These are phyloP conservation scores for Podospora australis DNA, from an alignment of 495 filamentous ascomycete genomes.

Conservation along the genomic window DNA sequence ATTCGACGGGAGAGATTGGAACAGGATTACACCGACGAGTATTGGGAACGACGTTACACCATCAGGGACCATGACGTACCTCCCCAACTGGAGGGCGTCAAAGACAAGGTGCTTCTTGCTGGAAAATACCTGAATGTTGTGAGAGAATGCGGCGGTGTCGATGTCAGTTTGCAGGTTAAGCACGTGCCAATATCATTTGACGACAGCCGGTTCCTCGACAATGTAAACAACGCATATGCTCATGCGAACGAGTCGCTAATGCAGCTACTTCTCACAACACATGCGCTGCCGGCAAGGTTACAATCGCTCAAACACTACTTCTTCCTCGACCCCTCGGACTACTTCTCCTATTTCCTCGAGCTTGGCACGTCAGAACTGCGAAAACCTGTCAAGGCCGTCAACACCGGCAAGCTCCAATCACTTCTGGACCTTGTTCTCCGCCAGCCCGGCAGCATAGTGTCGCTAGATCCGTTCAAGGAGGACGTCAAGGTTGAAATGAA, in stretches of 20 bases:
- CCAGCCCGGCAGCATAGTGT: slow-evolving; percentile 89
- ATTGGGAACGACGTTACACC: slow-evolving; percentile 97
- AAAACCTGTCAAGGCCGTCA: slow-evolving; percentile 81
- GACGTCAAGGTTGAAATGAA: slow-evolving; percentile 97
- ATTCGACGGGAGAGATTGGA: slow-evolving; percentile 86
- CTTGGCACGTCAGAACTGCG: slow-evolving; percentile 78
- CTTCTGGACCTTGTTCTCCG: slow-evolving; percentile 89
- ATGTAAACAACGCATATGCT: slow-evolving; percentile 90
- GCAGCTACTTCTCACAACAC: slow-evolving; percentile 83
- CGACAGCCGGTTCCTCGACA: slow-evolving; percentile 83
- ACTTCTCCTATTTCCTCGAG: slow-evolving; percentile 96
- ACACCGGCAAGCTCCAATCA: slow-evolving; percentile 87
- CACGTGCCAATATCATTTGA: slow-evolving; percentile 91
- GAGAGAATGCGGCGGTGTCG: slow-evolving; percentile 91
- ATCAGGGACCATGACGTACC: slow-evolving; percentile 86
- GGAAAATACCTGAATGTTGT: slow-evolving; percentile 98
- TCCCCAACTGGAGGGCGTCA: slow-evolving; percentile 84
- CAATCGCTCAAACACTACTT: slow-evolving; percentile 96
- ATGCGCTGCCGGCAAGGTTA: slow-evolving; percentile 78
- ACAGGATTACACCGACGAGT: slow-evolving; percentile 96
- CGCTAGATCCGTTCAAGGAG: slow-evolving; percentile 93
- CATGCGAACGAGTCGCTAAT: slow-evolving; percentile 93
- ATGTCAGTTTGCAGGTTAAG: slow-evolving; percentile 80
- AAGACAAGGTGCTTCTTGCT: slow-evolving; percentile 87
- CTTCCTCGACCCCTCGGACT: slow-evolving; percentile 95